phyloP scores from a whole-genome alignment of 2,329 filamentous ascomycete species.

The Epichloe glyceriae region DNA sequence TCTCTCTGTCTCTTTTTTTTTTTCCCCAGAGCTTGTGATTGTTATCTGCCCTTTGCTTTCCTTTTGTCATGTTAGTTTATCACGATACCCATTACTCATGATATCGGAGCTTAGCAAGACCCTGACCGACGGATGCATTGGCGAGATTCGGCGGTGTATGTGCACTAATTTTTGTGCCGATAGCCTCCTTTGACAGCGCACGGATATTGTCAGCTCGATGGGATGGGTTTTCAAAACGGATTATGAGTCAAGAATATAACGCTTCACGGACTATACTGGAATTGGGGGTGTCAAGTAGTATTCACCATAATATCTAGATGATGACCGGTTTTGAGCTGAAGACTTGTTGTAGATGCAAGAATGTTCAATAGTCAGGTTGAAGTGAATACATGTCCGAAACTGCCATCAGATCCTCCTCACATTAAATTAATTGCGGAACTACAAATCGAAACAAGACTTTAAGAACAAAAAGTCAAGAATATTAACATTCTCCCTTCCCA shows the following conservation, averaged over 20 bases:
- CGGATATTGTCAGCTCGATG: not conserved
- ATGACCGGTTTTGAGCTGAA: too few relatives aligned
- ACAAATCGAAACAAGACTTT: too few relatives aligned
- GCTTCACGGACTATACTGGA: not conserved
- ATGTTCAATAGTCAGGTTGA: too few relatives aligned
- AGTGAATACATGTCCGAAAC: too few relatives aligned
- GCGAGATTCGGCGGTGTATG: not conserved
- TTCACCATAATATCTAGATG: too few relatives aligned
- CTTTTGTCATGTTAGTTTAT: not conserved
- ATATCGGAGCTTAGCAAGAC: too few relatives aligned
- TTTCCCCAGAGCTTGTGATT: not conserved
- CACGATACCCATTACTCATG: conserved; percentile 2
- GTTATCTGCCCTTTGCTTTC: not conserved
- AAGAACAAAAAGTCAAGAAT: too few relatives aligned
- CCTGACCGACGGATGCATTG: not conserved
- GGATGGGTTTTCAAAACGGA: not conserved
- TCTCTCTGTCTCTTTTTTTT: not conserved
- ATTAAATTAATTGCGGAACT: too few relatives aligned
- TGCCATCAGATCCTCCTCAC: too few relatives aligned
- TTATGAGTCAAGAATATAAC: conserved; percentile 3
- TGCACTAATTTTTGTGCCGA: not conserved
- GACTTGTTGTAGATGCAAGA: too few relatives aligned
- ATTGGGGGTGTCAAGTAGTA: not conserved
- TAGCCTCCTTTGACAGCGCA: not conserved
- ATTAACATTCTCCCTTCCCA: too few relatives aligned